Evolutionary conservation across 140 eudicot species (phyloP).

Genomic region (Flaveria floridana): DNA sequence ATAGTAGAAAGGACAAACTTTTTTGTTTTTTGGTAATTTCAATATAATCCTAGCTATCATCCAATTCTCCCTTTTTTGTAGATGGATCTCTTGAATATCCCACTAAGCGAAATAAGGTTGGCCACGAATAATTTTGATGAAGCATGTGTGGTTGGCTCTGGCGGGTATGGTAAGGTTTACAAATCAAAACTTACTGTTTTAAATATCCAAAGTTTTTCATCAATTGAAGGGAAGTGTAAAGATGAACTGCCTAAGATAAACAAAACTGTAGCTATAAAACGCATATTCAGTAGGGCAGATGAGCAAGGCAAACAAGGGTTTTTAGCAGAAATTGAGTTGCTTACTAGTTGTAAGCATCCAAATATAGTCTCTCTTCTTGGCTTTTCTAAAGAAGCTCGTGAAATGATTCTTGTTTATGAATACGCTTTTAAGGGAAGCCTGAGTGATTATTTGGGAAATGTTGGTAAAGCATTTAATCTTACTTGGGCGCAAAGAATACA

Average conservation of each 20-base stretch:
- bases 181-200: not conserved
- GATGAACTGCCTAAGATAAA: not conserved
- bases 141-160: not conserved
- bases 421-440: conserved; percentile 15
- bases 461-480: not conserved
- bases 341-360: conserved; percentile 24
- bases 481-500: conserved; percentile 14
- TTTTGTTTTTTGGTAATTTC: not conserved
- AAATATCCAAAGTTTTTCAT: not conserved
- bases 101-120: conserved; percentile 1
- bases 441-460: not conserved
- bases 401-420: conserved; percentile 18
- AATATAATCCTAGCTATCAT: not conserved
- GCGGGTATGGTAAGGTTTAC: not conserved
- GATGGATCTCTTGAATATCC: not conserved
- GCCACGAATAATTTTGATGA: conserved; percentile 5
- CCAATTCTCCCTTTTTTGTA: not conserved
- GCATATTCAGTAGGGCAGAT: not conserved
- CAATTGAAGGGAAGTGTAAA: not conserved
- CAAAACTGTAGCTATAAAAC: conserved; percentile 12
- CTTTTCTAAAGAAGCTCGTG: not conserved
- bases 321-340: conserved; percentile 14
- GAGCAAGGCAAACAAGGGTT: not conserved
- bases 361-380: conserved; percentile 20
- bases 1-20: not conserved